Evolutionary conservation across 2,329 filamentous ascomycete genomes (phyloP).

Genomic region (Phoma sp.): DNA sequence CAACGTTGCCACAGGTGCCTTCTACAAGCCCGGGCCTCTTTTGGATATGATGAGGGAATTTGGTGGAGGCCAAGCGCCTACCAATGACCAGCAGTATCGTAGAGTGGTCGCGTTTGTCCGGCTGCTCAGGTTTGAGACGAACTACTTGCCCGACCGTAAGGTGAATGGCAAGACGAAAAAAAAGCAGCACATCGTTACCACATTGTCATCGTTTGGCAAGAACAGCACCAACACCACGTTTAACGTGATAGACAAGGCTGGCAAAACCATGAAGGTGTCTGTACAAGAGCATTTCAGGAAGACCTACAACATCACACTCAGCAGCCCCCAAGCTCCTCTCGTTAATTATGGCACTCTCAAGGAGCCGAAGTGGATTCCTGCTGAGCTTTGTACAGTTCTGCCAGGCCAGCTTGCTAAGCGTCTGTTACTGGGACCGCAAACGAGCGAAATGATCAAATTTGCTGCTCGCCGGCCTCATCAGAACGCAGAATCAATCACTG

Average conservation of each 20-base stretch:
- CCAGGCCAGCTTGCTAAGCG: conserved; percentile 39
- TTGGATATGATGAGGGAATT: conserved; percentile 36
- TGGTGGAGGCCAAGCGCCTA: conserved; percentile 9
- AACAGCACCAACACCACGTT: conserved; percentile 43
- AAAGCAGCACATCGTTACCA: conserved; percentile 49
- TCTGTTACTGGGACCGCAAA: conserved; percentile 35
- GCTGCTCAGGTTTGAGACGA: conserved; percentile 47
- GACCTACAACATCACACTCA: conserved; percentile 30
- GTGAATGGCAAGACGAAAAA: conserved; percentile 40
- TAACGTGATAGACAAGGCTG: conserved; percentile 14
- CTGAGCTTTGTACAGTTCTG: conserved; percentile 40
- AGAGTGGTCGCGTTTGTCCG: conserved; percentile 45
- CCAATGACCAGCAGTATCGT: conserved; percentile 11
- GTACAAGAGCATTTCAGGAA: conserved; percentile 31
- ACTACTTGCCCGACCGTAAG: conserved; percentile 47
- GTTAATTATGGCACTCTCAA: conserved; percentile 35
- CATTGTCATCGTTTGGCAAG: conserved; percentile 41
- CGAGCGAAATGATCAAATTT: conserved; percentile 41
- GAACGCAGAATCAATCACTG: conserved; percentile 40
- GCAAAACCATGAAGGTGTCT: conserved; percentile 16
- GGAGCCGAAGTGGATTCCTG: conserved; percentile 41
- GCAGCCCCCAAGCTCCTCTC: conserved; percentile 28
- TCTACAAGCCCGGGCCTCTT: conserved; percentile 59
- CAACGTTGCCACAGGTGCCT: conserved; percentile 66
- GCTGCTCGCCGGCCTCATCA: conserved; percentile 37